Evolutionary conservation across 2,329 filamentous ascomycete species (phyloP).

Genomic region (Capronia americana): DNA sequence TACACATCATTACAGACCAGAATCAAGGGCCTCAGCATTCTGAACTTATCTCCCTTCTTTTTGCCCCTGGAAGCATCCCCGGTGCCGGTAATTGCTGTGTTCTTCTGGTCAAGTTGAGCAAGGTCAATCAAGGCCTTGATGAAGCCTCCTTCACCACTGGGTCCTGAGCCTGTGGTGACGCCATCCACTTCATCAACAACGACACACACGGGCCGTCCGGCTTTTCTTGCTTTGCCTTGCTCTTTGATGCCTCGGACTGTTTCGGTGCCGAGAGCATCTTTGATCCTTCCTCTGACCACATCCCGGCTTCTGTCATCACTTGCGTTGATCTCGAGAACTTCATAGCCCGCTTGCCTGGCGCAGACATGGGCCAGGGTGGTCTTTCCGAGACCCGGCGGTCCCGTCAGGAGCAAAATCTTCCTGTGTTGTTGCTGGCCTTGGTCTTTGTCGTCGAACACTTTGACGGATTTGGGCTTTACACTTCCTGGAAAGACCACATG

Average conservation of each 20-base stretch:
- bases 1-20: constrained; percentile 98
- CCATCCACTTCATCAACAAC: constrained; percentile 97
- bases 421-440: constrained; percentile 78
- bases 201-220: constrained; percentile 86
- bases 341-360: constrained; percentile 92
- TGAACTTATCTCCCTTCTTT: constrained; percentile 84
- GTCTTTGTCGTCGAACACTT: constrained; percentile 50
- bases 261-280: constrained; percentile 91
- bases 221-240: constrained; percentile 65
- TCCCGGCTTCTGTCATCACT: constrained; percentile 91
- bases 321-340: constrained; percentile 96
- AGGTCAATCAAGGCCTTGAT: constrained; percentile 94
- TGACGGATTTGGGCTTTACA: constrained; percentile 57
- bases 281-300: constrained; percentile 88
- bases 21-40: constrained; percentile 84
- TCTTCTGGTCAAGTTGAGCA: constrained; percentile 84
- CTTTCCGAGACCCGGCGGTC: constrained; percentile 91
- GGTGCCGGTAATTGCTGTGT: constrained; percentile 53
- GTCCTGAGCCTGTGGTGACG: constrained; percentile 79
- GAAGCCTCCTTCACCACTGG: constrained; percentile 83
- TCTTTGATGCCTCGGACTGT: constrained; percentile 74
- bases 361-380: constrained; percentile 97
- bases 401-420: constrained; percentile 88
- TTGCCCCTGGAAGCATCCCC: constrained; percentile 41
- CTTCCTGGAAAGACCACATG: constrained; percentile 85